phyloP scores from a whole-genome alignment of 2,329 filamentous ascomycete species.

The Penicillium polonicum region DNA sequence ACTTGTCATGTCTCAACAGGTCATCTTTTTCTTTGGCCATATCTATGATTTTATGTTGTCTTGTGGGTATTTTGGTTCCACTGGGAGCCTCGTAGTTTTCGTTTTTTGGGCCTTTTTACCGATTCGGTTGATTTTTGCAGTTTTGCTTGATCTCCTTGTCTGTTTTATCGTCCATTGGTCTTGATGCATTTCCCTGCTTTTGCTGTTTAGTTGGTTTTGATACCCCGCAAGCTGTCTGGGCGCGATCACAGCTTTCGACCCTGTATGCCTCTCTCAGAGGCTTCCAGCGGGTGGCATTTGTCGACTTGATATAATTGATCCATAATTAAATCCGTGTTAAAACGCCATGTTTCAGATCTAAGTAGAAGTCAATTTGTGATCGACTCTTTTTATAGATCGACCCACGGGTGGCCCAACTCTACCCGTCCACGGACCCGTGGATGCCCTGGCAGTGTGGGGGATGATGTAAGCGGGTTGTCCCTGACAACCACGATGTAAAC shows the following conservation, averaged over 20 bases:
- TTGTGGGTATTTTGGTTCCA: conserved; percentile 1
- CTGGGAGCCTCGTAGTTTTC: conserved; percentile 2
- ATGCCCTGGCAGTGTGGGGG: neutral
- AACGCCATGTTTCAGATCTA: neutral
- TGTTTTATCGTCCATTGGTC: neutral
- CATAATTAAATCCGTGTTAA: neutral
- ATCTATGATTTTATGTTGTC: conserved; percentile 10
- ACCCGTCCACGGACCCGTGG: conserved; percentile 1
- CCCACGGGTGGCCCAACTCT: conserved; percentile 2
- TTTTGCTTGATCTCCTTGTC: neutral
- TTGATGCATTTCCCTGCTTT: conserved; percentile 1
- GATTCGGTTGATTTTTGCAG: neutral
- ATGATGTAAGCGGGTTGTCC: conserved; percentile 33
- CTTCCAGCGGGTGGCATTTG: conserved; percentile 1
- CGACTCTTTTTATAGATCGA: conserved; percentile 12
- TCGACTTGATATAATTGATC: neutral
- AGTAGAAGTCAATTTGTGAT: conserved; percentile 4
- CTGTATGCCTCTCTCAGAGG: neutral
- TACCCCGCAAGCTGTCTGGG: conserved; percentile 9
- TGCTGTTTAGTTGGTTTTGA: conserved; percentile 10
- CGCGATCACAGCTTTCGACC: conserved; percentile 4
- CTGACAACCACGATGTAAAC: conserved; percentile 27
- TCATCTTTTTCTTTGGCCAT: conserved; percentile 21
- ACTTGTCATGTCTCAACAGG: conserved; percentile 25
- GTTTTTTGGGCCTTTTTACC: conserved; percentile 1